A percentile compares a stretch with the other conserved stretches of the same genome.
phyloP scores from a whole-genome alignment of 2,329 filamentous ascomycete species.

The Penicillium sp. region DNA sequence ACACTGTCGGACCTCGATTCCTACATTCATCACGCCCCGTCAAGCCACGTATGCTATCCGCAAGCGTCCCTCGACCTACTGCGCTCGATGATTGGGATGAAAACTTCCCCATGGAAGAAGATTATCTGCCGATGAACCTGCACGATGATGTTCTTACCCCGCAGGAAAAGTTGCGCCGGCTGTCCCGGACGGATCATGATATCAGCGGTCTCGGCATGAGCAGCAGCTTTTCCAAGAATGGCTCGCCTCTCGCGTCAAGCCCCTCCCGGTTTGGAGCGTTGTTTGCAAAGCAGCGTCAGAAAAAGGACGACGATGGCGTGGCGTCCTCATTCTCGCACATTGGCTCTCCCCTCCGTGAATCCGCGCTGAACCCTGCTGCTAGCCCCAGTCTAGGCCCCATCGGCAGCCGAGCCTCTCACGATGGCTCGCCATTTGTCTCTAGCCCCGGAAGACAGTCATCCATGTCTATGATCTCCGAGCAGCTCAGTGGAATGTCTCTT shows the following conservation, averaged over 20 bases:
- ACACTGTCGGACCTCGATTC: conserved; percentile 63
- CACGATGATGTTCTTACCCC: conserved; percentile 65
- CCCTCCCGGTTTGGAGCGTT: conserved; percentile 63
- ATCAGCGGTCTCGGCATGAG: conserved; percentile 53
- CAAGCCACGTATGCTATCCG: conserved; percentile 58
- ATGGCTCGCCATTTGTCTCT: conserved; percentile 53
- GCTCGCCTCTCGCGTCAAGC: conserved; percentile 59
- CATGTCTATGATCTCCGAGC: conserved; percentile 63
- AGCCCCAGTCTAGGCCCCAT: conserved; percentile 55
- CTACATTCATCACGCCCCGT: conserved; percentile 67
- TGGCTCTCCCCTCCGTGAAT: conserved; percentile 66
- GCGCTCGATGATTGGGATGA: conserved; percentile 61
- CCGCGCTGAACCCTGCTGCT: conserved; percentile 51
- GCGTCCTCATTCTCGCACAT: conserved; percentile 59
- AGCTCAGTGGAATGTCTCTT: conserved; percentile 48
- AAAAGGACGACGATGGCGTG: conserved; percentile 51
- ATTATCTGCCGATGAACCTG: conserved; percentile 74
- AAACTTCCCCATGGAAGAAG: conserved; percentile 80
- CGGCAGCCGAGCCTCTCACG: conserved; percentile 47
- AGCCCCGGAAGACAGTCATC: conserved; percentile 58
- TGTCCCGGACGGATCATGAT: conserved; percentile 61
- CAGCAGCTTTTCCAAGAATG: conserved; percentile 50
- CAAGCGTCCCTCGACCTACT: conserved; percentile 57
- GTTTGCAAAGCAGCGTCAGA: conserved; percentile 55
- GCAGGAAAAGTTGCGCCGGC: conserved; percentile 60